phyloP scores from a whole-genome alignment of 768 basidiomycete species.

The Boletus rubescentipes region DNA sequence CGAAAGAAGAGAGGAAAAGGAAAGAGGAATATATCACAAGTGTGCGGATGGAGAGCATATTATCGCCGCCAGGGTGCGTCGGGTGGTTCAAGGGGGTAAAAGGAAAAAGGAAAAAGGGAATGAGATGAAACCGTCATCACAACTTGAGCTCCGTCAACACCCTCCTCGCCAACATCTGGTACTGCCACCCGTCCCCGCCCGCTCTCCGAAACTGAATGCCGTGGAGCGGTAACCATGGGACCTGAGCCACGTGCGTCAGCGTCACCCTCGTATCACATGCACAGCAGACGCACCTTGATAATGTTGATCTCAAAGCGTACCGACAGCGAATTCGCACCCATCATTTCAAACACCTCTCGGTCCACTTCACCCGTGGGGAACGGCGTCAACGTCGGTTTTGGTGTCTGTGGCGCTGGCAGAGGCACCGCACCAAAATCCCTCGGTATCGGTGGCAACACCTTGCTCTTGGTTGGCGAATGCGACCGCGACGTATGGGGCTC shows the following conservation, averaged over 20 bases:
- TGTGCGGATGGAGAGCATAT: conserved; percentile 21
- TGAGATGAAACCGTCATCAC: conserved; percentile 37
- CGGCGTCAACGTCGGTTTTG: conserved; percentile 44
- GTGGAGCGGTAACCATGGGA: conserved; percentile 89
- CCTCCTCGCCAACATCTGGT: conserved; percentile 90
- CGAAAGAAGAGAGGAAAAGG: not conserved
- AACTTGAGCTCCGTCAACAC: conserved; percentile 87
- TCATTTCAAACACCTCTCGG: conserved; percentile 66
- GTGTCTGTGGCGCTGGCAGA: conserved; percentile 27
- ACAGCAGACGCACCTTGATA: conserved; percentile 76
- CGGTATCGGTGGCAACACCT: conserved; percentile 80
- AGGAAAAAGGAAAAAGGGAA: not conserved
- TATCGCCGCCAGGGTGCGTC: conserved; percentile 18
- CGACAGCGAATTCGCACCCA: conserved; percentile 75
- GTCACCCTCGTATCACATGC: not conserved
- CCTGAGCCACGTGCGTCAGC: conserved; percentile 44
- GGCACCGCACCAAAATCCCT: conserved; percentile 51
- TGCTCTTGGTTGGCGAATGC: conserved; percentile 55
- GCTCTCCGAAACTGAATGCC: conserved; percentile 93
- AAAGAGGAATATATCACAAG: conserved; percentile 21
- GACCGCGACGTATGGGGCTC: conserved; percentile 39
- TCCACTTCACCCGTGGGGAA: conserved; percentile 68
- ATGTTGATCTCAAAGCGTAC: conserved; percentile 97
- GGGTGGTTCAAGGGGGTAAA: not conserved
- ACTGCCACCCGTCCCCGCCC: conserved; percentile 94